Evolutionary conservation across 108 stramenopile genomes (phyloP), one percentile per base, ranked within the genome.

Genomic region (Cyclotella cryptica): DNA sequence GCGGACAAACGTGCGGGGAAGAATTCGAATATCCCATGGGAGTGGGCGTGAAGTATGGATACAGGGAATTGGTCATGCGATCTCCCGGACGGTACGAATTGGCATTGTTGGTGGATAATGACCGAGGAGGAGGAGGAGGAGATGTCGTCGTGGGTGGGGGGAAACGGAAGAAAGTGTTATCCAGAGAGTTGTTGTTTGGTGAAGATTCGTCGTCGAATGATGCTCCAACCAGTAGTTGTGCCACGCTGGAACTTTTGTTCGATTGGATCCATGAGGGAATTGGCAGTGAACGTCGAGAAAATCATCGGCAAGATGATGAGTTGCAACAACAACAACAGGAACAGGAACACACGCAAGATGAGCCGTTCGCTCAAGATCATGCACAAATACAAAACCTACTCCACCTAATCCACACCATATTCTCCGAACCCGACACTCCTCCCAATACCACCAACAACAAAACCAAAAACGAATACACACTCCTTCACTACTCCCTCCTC

Each of bases 41-140:
- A 45, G 21, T 54, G 30, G 91, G 91, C 7, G 47, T 86, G 19
- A 85, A 85, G 35, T 28, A 84, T 83, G 88, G 91, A 9, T 92
- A 85, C 72, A 75, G 65, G 68, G 91, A 92, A 65, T 72, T 92
- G 47, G 91, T 92, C 60, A 92, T 92, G 91, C 77, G 91, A 68
- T 85, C 80, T 58, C 86, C 87, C 12, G 91, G 88, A 35, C 64
- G 91, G 19, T 92, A 88, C 64, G 91, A 92, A 69, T 53, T 92
- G 66, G 76, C 87, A 21, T 60, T 91, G 51, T 27, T 84, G 44
- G 30, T 86, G 29, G 43, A 66, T n/a, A 69, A 66, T 46, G 1
- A 66, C 81, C 14, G 11, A 71, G 60, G 40, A 59, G 40, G 18
- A 2, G 47, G 39, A 76, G 58, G 27, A 64, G 30, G 46, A 41